Conservation (phyloP, 306 rosid species). For the Lathyrus oleraceus region DNA sequence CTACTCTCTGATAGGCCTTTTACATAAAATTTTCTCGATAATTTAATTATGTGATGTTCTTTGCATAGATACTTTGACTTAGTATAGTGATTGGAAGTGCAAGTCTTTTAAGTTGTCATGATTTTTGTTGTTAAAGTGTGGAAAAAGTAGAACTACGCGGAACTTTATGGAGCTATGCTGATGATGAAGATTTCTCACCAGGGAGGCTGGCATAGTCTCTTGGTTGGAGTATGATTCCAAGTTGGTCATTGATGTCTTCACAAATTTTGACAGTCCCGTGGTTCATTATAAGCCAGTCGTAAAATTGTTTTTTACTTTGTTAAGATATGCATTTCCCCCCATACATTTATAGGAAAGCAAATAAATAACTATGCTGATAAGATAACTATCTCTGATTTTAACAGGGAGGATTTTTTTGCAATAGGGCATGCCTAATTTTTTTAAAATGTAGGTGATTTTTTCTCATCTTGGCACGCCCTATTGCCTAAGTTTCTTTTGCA, state of each 20-base stretch:
- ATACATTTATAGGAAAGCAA: not conserved
- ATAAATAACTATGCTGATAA: not conserved
- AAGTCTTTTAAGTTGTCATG: constrained; percentile 4
- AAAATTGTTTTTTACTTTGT: too few species aligned
- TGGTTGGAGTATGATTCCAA: not conserved
- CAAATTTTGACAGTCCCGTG: not conserved
- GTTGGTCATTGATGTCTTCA: not conserved
- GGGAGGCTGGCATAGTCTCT: not conserved
- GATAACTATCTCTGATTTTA: not conserved
- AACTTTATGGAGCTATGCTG: not conserved
- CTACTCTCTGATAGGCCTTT: constrained; percentile 19
- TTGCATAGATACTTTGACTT: constrained; percentile 11
- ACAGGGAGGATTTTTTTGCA: too few species aligned
- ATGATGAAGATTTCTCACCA: not conserved
- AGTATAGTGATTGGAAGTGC: constrained; percentile 19
- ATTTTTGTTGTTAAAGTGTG: constrained; percentile 16
- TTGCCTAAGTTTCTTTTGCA: too few species aligned
- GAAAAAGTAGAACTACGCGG: constrained; percentile 5
- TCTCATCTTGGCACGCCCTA: too few species aligned
- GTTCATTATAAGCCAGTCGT: too few species aligned
- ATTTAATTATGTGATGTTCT: constrained; percentile 25
- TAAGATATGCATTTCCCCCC: too few species aligned
- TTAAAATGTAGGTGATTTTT: too few species aligned
- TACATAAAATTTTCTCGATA: constrained; percentile 25
- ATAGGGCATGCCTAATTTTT: too few species aligned